A percentile compares a stretch with the other conserved stretches of the same genome.
phyloP scores from a whole-genome alignment of 352 stramenopile species.

The Lagenidium giganteum region DNA sequence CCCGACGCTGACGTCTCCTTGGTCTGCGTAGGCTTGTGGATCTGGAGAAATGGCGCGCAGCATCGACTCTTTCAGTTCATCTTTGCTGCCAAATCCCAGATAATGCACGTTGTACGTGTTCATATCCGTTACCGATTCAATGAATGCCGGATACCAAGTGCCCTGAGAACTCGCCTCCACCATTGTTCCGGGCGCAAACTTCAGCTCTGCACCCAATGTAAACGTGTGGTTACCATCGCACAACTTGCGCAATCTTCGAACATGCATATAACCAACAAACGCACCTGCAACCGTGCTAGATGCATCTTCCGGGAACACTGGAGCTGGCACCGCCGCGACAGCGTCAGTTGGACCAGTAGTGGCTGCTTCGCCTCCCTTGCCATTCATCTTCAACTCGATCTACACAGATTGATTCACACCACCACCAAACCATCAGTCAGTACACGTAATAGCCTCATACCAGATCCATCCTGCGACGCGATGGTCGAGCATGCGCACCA shows the following conservation, averaged over 20 bases:
- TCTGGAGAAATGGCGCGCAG: conserved; percentile 30
- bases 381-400: conserved; percentile 21
- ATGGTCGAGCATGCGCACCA: too few relatives aligned
- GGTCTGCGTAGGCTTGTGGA: conserved; percentile 2
- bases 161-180: conserved; percentile 61
- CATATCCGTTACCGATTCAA: conserved; percentile 48
- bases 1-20: conserved; percentile 37
- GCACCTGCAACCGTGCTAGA: too few relatives aligned
- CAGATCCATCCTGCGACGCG: too few relatives aligned
- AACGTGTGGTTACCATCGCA: not conserved
- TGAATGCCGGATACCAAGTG: conserved; percentile 61
- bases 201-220: conserved; percentile 16
- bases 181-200: conserved; percentile 37
- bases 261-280: too few relatives aligned
- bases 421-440: too few relatives aligned
- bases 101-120: conserved; percentile 71
- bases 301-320: too few relatives aligned
- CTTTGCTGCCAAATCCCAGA: conserved; percentile 63
- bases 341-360: not conserved
- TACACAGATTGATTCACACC: not conserved
- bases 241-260: too few relatives aligned
- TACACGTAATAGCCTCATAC: too few relatives aligned
- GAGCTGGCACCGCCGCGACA: not conserved
- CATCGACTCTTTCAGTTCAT: conserved; percentile 32
- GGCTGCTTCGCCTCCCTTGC: conserved; percentile 2